Evolutionary conservation across 371 early-diverging fungal genomes (phyloP), one percentile per base, ranked within the genome.

Genomic region (Mortierella sp.): DNA sequence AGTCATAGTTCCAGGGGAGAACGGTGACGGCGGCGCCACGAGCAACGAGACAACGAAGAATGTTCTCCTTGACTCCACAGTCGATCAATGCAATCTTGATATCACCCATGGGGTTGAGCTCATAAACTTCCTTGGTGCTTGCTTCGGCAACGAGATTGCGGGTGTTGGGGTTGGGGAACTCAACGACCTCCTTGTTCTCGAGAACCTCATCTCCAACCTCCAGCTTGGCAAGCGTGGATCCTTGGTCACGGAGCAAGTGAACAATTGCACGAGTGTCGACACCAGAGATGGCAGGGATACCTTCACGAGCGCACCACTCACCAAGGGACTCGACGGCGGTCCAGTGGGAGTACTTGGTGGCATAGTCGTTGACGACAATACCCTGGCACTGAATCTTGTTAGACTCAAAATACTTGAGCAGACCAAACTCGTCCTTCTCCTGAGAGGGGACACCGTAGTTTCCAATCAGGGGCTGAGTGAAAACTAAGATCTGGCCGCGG

Each of bases 201-300:
- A 82, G 61, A 8, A 84, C 83, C 34, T 86, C 83, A 22, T 88
- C 88, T 32, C 90, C 91, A 37, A 93, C 82, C 65, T 82, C 85
- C 49, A 95, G 82, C 77, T 93, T 89, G 61, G 91, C 96, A 4
- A 97, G 87, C 10, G 94, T 93, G 13, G 95, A 94, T 53, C 97
- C 97, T 70, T 93, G 89, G 56, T 89, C 90, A 49, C 97, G 88
- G 68, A 98, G 88, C 56, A 95, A 84, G 64, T 95, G 91, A 23
- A 95, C 95, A 77, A 98, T 84, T 3, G 95, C 96, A 54, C 98
- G 93, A 15, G 97, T 97, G 85, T 98, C 98, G 62, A 98, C 93
- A 68, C 96, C 97, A n/a, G 93, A 89, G 58, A 98, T 86, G 59
- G 96, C 96, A 49, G 97, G 97, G 22, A 97, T 87, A 68, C 93